A percentile compares a stretch with the other conserved stretches of the same genome.
These are phyloP conservation scores for Potentilla sterilis DNA, from an alignment of 306 rosid species.

Conservation along the genomic window DNA sequence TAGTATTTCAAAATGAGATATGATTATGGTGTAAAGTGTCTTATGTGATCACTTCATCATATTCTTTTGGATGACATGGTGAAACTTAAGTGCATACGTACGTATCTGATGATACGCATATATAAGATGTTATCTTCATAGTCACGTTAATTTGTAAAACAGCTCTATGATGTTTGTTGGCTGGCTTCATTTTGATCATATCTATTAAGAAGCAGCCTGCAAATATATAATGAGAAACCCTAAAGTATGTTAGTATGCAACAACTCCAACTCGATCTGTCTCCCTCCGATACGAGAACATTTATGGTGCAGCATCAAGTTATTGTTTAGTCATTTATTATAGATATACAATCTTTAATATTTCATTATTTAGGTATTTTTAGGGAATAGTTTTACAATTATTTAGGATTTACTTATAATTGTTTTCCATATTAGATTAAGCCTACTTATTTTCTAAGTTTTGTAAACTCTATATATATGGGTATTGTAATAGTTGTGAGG, in stretches of 20 bases:
- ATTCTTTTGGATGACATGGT: background rate
- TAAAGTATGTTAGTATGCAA: background rate
- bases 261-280: constrained; percentile 6
- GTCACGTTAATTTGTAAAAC: background rate
- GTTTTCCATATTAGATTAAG: too few species aligned
- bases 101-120: background rate
- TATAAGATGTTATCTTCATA: background rate
- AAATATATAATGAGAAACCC: background rate
- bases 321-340: too few species aligned
- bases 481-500: too few species aligned
- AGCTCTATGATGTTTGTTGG: background rate
- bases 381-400: too few species aligned
- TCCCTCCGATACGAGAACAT: too few species aligned
- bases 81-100: background rate
- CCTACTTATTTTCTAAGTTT: too few species aligned
- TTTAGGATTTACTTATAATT: too few species aligned
- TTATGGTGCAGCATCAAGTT: too few species aligned
- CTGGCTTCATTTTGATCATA: background rate
- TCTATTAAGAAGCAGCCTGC: background rate
- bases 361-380: too few species aligned
- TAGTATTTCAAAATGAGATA: background rate
- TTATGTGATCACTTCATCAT: background rate
- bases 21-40: background rate
- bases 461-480: too few species aligned
- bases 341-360: too few species aligned